These are phyloP conservation scores for Leccinum olivaceopallidum DNA, from an alignment of 768 basidiomycete genomes.

Conservation along the genomic window DNA sequence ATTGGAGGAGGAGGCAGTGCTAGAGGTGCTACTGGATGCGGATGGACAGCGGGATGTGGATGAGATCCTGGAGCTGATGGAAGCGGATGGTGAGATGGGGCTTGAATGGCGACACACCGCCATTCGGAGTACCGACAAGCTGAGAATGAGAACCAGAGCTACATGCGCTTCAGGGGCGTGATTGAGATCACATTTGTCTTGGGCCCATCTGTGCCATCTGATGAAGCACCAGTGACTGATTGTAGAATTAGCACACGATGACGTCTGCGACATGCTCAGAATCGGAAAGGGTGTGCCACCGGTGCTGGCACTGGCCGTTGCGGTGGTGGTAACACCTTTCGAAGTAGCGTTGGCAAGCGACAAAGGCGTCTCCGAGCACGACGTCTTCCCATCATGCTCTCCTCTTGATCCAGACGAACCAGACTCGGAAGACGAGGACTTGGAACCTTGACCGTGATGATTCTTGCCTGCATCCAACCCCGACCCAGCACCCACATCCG, in stretches of 20 bases:
- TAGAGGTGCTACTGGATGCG: conserved; percentile 10
- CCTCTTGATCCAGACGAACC: too few species aligned
- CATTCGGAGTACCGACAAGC: background rate
- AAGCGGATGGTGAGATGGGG: conserved; percentile 8
- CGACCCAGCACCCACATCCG: conserved; percentile 2
- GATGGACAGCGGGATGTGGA: conserved; percentile 1
- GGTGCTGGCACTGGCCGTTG: too few species aligned
- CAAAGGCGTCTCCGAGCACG: too few species aligned
- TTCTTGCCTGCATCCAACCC: conserved; percentile 7
- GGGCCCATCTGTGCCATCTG: background rate
- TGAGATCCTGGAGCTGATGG: conserved; percentile 10
- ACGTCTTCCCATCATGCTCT: too few species aligned
- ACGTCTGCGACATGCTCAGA: too few species aligned
- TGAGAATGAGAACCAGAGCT: conserved; percentile 4
- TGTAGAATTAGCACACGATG: background rate
- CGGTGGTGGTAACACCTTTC: too few species aligned
- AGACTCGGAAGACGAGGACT: background rate
- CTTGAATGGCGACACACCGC: conserved; percentile 5
- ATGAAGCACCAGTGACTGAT: background rate
- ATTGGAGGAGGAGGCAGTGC: conserved; percentile 16
- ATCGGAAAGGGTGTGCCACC: too few species aligned
- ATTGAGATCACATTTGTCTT: conserved; percentile 10
- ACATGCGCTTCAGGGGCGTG: conserved; percentile 7
- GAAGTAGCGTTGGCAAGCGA: too few species aligned
- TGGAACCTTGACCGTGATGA: background rate